Evolutionary conservation across 163 green algal species (phyloP).

Genomic region (Chloromonas sp.): DNA sequence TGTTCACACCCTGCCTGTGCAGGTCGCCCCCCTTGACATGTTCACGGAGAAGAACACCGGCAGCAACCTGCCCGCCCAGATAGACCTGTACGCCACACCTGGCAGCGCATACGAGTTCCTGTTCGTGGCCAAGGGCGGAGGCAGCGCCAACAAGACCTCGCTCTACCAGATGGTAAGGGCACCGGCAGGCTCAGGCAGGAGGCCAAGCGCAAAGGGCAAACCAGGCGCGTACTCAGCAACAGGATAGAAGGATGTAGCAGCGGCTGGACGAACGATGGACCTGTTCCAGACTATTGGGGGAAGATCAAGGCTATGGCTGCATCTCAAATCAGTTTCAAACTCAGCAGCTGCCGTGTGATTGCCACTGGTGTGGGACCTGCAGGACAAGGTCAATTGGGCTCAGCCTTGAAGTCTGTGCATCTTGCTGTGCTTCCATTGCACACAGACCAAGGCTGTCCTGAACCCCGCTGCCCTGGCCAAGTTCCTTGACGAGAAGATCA

Average conservation of each 20-base stretch:
- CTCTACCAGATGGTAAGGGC: slow-evolving; percentile 25
- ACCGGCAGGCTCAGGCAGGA: neutral
- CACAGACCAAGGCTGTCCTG: slow-evolving; percentile 39
- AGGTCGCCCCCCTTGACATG: slow-evolving; percentile 41
- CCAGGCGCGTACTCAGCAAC: too few species aligned
- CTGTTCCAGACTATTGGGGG: too few species aligned
- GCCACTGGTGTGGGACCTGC: too few species aligned
- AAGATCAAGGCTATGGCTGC: too few species aligned
- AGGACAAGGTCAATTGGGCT: too few species aligned
- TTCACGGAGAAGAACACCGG: slow-evolving; percentile 47
- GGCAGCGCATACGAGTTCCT: slow-evolving; percentile 33
- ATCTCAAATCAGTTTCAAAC: too few species aligned
- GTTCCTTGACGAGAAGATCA: slow-evolving; percentile 40
- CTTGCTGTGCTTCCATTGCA: neutral
- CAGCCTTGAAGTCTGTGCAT: neutral
- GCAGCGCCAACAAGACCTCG: slow-evolving; percentile 38
- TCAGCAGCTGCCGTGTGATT: too few species aligned
- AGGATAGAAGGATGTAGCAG: too few species aligned
- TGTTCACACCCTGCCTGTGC: neutral
- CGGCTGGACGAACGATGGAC: too few species aligned
- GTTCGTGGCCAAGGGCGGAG: slow-evolving; percentile 25
- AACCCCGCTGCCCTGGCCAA: slow-evolving; percentile 28
- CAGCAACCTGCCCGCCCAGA: slow-evolving; percentile 42
- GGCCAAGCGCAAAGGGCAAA: too few species aligned
- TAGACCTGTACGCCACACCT: slow-evolving; percentile 30